A percentile compares a stretch with the other conserved stretches of the same genome.
Evolutionary conservation across 2,329 filamentous ascomycete genomes (phyloP).

Genomic region (Ophioceras dolichostomum): DNA sequence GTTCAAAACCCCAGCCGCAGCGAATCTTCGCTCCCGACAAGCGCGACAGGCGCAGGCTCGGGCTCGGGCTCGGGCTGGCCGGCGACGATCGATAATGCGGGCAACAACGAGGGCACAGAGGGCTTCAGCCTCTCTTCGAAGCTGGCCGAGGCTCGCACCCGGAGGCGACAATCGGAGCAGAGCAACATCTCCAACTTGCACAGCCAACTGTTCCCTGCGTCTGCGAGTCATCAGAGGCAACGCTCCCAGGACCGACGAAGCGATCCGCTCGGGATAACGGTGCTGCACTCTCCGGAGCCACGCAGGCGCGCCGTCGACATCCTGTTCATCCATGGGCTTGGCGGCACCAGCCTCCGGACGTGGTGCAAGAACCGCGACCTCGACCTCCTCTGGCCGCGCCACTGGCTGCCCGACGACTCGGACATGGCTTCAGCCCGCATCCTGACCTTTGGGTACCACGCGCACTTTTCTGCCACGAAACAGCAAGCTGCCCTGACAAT

Average conservation of each 20-base stretch:
- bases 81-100: too few relatives aligned
- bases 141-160: too few relatives aligned
- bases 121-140: too few relatives aligned
- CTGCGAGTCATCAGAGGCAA: background rate
- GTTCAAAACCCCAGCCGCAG: too few relatives aligned
- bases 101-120: too few relatives aligned
- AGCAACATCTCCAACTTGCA: background rate
- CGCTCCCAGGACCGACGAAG: background rate
- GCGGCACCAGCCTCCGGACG: constrained; percentile 16
- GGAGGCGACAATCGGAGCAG: too few relatives aligned
- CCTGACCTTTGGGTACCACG: constrained; percentile 21
- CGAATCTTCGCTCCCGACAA: too few relatives aligned
- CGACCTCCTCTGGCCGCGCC: constrained; percentile 17
- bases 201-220: background rate
- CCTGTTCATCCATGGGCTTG: constrained; percentile 21
- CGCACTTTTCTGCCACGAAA: constrained; percentile 10
- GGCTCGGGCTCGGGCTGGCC: too few relatives aligned
- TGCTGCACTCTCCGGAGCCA: background rate
- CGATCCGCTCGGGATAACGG: constrained; percentile 33
- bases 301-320: constrained; percentile 11
- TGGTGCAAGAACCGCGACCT: constrained; percentile 17
- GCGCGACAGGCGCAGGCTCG: too few relatives aligned
- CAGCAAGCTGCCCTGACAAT: constrained; percentile 4
- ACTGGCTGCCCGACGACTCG: constrained; percentile 16
- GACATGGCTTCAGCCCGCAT: constrained; percentile 13